Conservation (phyloP, 2,329 filamentous ascomycete genomes). For the Apiospora arundinis region DNA sequence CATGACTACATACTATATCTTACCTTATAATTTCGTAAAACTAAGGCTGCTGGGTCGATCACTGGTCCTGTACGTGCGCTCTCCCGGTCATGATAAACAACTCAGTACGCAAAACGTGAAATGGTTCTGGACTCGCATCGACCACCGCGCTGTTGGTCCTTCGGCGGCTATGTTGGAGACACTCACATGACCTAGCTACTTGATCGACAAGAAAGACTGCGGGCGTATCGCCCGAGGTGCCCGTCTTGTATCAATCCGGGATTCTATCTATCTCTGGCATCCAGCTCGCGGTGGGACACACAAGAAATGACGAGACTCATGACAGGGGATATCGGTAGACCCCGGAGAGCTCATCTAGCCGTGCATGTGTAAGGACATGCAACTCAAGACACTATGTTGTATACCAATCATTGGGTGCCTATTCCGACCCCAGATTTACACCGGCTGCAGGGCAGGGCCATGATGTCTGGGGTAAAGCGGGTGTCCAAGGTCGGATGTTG, state of each 20-base stretch:
- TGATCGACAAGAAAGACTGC: not conserved
- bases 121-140: not conserved
- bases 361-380: not conserved
- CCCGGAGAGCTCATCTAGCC: not conserved
- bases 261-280: not conserved
- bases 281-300: not conserved
- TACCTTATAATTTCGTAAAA: not conserved
- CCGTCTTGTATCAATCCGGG: not conserved
- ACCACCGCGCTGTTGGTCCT: not conserved
- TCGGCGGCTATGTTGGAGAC: not conserved
- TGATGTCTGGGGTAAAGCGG: not conserved
- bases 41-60: not conserved
- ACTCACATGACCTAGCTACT: not conserved
- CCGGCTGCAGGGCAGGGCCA: not conserved
- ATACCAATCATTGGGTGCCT: not conserved
- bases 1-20: not conserved
- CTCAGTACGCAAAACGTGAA: no score
- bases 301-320: not conserved
- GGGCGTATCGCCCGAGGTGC: not conserved
- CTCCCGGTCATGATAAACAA: not conserved
- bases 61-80: no score
- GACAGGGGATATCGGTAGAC: not conserved
- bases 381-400: not conserved
- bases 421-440: not conserved
- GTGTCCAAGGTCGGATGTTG: not conserved